Evolutionary conservation across 352 stramenopile species (phyloP), one percentile per base, ranked within the genome.

Genomic region (Halophytophthora polymorphica): DNA sequence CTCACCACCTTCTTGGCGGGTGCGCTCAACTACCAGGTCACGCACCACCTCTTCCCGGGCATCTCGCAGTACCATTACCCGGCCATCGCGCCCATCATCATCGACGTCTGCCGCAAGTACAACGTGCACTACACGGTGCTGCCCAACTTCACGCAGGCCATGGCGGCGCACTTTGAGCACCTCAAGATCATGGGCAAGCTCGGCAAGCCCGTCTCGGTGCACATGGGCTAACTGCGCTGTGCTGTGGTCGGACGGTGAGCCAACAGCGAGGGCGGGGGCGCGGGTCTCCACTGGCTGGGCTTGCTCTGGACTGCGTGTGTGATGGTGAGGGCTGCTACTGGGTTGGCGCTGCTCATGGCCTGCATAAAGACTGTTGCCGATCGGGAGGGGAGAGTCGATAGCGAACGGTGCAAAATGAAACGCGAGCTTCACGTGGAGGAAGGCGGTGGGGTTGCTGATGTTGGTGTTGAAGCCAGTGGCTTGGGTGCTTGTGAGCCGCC

Each of bases 21-120:
- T 53, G 96, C 86, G 53, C 77, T 98, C 15, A 98, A 98, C 76
- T 98, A 98, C 67, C 96, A 98, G 67, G 91, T 98, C 59, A 96
- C 96, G 55, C 83, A 94, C 68, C 84, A 95, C 69, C 62, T 95
- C 40, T 95, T 91, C 90, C 97, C 80, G 50, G 96, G 79, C 47
- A 94, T 77, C 92, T 97, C 89, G 83, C 96, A 74, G 73, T 96
- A 96, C 46, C 92, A 98, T 65, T 97, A 98, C 73, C 86, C 83
- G 5, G 66, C 75, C 29, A 96, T 98, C 58, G 85, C 90, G 25
- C 90, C 94, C 53, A 96, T 98, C 66, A 96, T 98, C 50, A 75
- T 92, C 33, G 77, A 91, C 28, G 88, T 96, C 31, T 98, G 92
- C 74, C 81, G 90, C 61, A 95, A 98, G 73, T 94, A 96, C 77